Percentiles rank a stretch among this genome's conserved stretches.
Conservation (phyloP, 345 rosid genomes). For the Dipteronia sinensis region DNA sequence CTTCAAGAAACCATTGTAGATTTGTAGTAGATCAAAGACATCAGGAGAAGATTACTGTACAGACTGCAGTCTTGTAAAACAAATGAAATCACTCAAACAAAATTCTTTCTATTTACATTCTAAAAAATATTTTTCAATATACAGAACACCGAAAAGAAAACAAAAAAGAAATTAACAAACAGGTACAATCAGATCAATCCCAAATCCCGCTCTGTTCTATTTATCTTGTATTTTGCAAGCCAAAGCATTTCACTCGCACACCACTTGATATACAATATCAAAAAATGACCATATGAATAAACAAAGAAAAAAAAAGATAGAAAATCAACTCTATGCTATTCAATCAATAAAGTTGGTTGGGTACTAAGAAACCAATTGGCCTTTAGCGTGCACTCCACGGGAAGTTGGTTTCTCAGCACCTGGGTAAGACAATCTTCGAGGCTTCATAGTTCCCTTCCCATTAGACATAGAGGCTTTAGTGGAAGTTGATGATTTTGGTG, state of each 20-base stretch:
- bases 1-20: not conserved
- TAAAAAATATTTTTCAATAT: not conserved
- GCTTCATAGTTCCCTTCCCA: conserved; percentile 41
- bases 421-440: conserved; percentile 73
- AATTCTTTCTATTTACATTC: conserved; percentile 7
- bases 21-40: not conserved
- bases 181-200: conserved; percentile 2
- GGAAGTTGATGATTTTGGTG: conserved; percentile 51
- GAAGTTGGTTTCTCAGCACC: conserved; percentile 44
- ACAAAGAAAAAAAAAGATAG: not conserved
- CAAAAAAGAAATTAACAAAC: not conserved
- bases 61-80: not conserved
- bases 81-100: not conserved
- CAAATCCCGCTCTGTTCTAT: not conserved
- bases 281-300: conserved; percentile 9
- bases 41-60: not conserved
- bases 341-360: not conserved
- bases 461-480: conserved; percentile 44
- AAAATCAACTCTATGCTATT: not conserved
- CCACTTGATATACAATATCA: conserved; percentile 10
- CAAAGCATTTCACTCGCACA: conserved; percentile 16
- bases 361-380: not conserved
- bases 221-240: not conserved
- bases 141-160: not conserved
- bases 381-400: conserved; percentile 23